Evolutionary conservation across 73 alveolate species (phyloP).

Genomic region (Urostyla sp.): DNA sequence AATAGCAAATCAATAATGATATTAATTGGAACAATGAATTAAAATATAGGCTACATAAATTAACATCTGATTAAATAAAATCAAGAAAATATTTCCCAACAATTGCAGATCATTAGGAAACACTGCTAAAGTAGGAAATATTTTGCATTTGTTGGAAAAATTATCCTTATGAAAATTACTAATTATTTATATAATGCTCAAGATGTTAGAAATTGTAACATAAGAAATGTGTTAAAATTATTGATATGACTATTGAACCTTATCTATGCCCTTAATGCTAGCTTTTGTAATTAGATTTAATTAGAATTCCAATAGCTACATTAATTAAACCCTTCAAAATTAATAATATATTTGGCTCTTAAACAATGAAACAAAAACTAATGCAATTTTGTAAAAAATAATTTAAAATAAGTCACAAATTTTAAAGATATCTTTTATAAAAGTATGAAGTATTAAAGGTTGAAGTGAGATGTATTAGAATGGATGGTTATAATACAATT

Average conservation of each 20-base stretch:
- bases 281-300: background rate
- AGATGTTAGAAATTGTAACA: slow-evolving; percentile 20
- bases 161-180: background rate
- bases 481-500: slow-evolving; percentile 7
- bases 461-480: slow-evolving; percentile 22
- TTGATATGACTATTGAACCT: background rate
- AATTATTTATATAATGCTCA: background rate
- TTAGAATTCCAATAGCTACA: background rate
- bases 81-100: background rate
- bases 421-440: slow-evolving; percentile 29
- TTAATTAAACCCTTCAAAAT: slow-evolving; percentile 27
- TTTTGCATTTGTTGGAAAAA: slow-evolving; percentile 37
- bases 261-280: slow-evolving; percentile 40
- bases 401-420: background rate
- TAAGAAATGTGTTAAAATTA: background rate
- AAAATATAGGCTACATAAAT: slow-evolving; percentile 6
- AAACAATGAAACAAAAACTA: slow-evolving; percentile 14
- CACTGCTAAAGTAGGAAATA: background rate
- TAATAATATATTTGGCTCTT: background rate
- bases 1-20: background rate
- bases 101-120: slow-evolving; percentile 13
- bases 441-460: slow-evolving; percentile 27
- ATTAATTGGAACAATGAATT: background rate
- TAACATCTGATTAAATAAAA: background rate
- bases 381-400: slow-evolving; percentile 33